Conservation (phyloP, 768 basidiomycete genomes). For the Suillus tomentosus region DNA sequence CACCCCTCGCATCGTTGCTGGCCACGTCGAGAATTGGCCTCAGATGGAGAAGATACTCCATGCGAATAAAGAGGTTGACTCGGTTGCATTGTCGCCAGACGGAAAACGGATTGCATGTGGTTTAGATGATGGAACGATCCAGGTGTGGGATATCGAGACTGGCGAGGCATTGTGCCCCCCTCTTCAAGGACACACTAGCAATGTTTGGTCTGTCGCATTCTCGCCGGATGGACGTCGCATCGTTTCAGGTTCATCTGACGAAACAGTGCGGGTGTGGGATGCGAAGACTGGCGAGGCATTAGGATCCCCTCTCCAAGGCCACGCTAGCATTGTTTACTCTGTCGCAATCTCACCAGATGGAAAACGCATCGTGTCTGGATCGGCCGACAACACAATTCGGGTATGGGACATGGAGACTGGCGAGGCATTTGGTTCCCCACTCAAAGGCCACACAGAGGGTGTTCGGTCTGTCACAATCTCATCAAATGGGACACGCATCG, state of each 20-base stretch:
- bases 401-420: constrained; percentile 17
- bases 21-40: constrained; percentile 5
- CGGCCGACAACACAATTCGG: background rate
- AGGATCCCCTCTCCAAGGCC: constrained; percentile 16
- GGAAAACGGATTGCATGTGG: constrained; percentile 16
- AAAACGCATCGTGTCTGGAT: constrained; percentile 4
- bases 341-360: constrained; percentile 5
- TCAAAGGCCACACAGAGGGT: background rate
- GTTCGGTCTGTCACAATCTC: constrained; percentile 1
- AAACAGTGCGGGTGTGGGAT: background rate
- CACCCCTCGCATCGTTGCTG: background rate
- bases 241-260: constrained; percentile 18
- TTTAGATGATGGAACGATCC: constrained; percentile 8
- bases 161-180: background rate
- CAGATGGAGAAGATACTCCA: background rate
- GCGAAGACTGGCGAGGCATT: constrained; percentile 18
- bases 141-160: constrained; percentile 8
- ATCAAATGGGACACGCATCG: background rate
- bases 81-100: background rate
- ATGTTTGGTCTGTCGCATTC: constrained; percentile 22
- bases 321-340: background rate
- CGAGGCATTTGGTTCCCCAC: background rate
- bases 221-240: constrained; percentile 28
- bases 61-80: rapidly evolving
- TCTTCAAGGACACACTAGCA: background rate